Conservation (phyloP, 2,329 filamentous ascomycete species). For the Mycosphaerella arachidis region DNA sequence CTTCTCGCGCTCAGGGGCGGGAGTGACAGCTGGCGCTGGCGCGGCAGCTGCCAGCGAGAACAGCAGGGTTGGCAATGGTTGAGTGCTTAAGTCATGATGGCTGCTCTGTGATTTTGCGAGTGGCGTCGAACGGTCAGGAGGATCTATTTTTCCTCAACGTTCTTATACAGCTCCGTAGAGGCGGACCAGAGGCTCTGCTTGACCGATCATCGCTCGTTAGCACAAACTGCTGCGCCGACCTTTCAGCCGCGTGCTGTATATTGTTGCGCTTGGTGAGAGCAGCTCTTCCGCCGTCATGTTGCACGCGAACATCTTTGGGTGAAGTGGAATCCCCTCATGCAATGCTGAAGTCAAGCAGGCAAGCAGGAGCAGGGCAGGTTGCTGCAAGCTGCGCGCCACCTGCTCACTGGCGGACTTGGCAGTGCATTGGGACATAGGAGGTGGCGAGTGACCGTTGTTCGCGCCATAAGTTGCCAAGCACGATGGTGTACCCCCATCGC, state of each 20-base stretch:
- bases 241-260: neutral
- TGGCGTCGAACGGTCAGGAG: neutral
- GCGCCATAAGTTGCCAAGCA: neutral
- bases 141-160: neutral
- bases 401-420: neutral
- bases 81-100: neutral
- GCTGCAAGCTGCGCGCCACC: neutral
- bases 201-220: neutral
- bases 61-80: neutral
- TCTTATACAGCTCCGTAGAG: neutral
- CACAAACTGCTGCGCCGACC: neutral
- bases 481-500: neutral
- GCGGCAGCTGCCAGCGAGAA: conserved; percentile 2
- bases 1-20: conserved; percentile 2
- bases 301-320: neutral
- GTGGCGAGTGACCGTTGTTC: neutral
- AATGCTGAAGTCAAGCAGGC: neutral
- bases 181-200: neutral
- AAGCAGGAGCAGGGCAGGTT: neutral
- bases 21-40: conserved; percentile 2
- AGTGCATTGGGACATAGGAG: neutral
- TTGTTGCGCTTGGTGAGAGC: neutral
- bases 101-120: neutral
- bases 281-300: neutral
- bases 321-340: neutral